Base-by-base conservation (phyloP, 2,329 filamentous ascomycete species). In the Beauveria scarabaeidicola region DNA sequence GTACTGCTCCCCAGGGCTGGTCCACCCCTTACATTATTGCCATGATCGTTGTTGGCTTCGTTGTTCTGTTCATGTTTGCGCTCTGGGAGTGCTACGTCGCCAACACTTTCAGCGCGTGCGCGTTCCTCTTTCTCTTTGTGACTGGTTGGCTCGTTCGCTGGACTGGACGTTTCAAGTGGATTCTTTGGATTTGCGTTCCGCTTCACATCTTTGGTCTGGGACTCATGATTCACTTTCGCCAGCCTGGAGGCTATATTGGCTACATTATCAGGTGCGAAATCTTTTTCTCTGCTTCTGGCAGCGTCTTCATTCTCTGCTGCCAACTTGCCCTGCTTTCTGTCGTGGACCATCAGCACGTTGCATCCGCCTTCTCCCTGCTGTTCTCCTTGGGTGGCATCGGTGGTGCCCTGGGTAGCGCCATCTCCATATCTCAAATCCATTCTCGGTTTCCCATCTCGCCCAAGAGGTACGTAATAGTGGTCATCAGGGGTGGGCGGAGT, bases 21-120 rank as follows among this genome's bases (percentile, higher is more conserved):
- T 69, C 69, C 27, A 76, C 78, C 0, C 72, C 69, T 46, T 78
- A 79, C 63, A 83, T 86, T 66, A 80, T 86, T 59, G 74, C 77
- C 58, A 85, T 87, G 82, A 77, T 80, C 47, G 77, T 86, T 1
- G 69, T 88, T 23, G 87, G 87, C 7, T 76, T 82, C 27, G 65
- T 84, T 0, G 77, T 81, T 38, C 74, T 90, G 2, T 65, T 82
- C 38, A 58, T 75, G n/a, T 82, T 86, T 63, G 77, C 72, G 1
- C 61, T 83, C 2, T 84, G 80, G 72, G 84, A 89, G 70, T 77
- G 72, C 21, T 83, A 75, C 59, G 63, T 82, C 61, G 69, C 66
- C 63, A 77, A 76, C 60, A 81, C 78, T 5, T 81, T 80, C 63
- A 73, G 73, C 41, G 73, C 83, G 1, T 81, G 82, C 11, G 80